Evolutionary conservation across 2,329 filamentous ascomycete genomes (phyloP).

Genomic region (Verticillium dahliae): DNA sequence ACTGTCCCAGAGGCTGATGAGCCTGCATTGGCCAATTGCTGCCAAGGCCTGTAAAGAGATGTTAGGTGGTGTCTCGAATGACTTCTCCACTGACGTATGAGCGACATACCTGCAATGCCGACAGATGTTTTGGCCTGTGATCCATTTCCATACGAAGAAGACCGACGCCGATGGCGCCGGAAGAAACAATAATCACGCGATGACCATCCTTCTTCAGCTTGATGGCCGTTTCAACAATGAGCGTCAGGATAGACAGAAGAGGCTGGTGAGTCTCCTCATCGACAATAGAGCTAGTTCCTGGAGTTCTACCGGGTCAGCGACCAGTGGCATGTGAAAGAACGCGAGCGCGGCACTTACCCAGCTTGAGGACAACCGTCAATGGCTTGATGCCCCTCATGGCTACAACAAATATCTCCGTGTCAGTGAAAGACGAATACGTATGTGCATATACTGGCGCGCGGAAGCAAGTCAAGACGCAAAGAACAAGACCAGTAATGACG

Average conservation of each 20-base stretch:
- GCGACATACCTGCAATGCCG: conserved; percentile 65
- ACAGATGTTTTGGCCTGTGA: conserved; percentile 81
- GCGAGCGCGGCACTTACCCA: conserved; percentile 52
- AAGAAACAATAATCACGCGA: conserved; percentile 91
- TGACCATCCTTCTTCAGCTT: conserved; percentile 86
- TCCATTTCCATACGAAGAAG: conserved; percentile 84
- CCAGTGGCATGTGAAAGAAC: background rate
- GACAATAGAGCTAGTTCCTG: conserved; percentile 98
- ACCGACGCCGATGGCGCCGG: conserved; percentile 91
- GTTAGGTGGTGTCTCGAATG: conserved; percentile 2
- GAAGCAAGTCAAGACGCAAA: background rate
- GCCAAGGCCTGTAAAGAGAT: conserved; percentile 61
- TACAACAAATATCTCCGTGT: conserved; percentile 17
- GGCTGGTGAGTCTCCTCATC: conserved; percentile 94
- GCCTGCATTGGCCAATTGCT: conserved; percentile 89
- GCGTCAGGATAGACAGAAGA: conserved; percentile 78
- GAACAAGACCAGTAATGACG: background rate
- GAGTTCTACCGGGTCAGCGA: background rate
- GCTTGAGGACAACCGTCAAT: conserved; percentile 78
- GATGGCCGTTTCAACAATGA: conserved; percentile 91
- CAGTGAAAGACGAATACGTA: background rate
- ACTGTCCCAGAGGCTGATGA: conserved; percentile 94
- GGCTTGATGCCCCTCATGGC: conserved; percentile 61
- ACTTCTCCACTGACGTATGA: background rate
- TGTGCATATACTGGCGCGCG: background rate